Base-by-base conservation (phyloP, 352 stramenopile species). In the Globisporangium megalacanthum region DNA sequence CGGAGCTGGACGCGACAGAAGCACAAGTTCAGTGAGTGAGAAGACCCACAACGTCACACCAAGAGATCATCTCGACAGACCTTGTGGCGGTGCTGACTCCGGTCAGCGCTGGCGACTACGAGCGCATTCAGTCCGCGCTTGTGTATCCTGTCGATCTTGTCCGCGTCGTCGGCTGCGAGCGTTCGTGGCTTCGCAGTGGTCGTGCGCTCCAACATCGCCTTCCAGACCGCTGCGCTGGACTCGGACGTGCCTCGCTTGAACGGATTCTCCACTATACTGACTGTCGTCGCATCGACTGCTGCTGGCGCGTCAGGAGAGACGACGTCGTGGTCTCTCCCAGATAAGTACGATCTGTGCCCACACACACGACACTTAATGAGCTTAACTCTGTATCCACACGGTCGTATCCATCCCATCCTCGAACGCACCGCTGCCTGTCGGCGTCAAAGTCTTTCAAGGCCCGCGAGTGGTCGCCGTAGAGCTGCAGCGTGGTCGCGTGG, bases 361-460 rank as follows among this genome's bases (percentile, higher is more conserved):
- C 33, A 17, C 17, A 54, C 14, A 29, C 15, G 31, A 37, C n/a
- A n/a, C n/a, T n/a, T n/a, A n/a, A n/a, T n/a, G n/a, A n/a, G n/a
- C n/a, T n/a, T n/a, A n/a, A n/a, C n/a, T n/a, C n/a, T n/a, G 25
- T 29, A 4, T 29, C 25, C n/a, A 58, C 19, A 35, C 14, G 15
- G 14, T 37, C 11, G 37, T 35, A 29, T 25, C 42, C 25, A 29
- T 4, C 25, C 25, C 1, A 29, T 31, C 56, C 52, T 37, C 54
- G 20, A 11, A 56, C 64, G 37, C 33, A 86, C 75, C 75, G 65
- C 63, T 67, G 73, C 58, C 64, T 79, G 31, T 83, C 73, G 7
- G 78, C 70, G 52, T 83, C 73, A 41, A 83, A 86, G 50, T 86
- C 73, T 53, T 68, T 70, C 17, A 86, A 62, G 44, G 69, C 64